Evolutionary conservation across 768 basidiomycete genomes (phyloP).

Genomic region (Trametes coccinea): DNA sequence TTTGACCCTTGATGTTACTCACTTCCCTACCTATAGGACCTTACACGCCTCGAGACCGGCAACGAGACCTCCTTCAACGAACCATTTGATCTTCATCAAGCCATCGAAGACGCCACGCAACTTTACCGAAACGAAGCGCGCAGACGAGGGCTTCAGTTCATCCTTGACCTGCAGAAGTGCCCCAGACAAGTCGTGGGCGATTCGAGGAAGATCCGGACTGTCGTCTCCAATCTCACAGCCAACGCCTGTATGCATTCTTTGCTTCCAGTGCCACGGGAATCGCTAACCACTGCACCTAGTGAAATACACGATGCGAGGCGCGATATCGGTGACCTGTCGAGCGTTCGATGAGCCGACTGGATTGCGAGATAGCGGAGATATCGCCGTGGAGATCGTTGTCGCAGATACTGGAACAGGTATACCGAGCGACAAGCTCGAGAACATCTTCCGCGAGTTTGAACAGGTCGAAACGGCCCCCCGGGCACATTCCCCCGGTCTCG

Average conservation of each 20-base stretch:
- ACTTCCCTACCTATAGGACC: slow-evolving; percentile 44
- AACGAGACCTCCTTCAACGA: slow-evolving; percentile 75
- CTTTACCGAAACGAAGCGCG: slow-evolving; percentile 68
- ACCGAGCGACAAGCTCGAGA: slow-evolving; percentile 60
- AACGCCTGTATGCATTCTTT: slow-evolving; percentile 57
- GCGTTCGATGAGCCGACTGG: slow-evolving; percentile 53
- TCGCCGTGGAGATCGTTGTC: slow-evolving; percentile 68
- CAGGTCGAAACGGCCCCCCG: slow-evolving; percentile 61
- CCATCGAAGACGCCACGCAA: slow-evolving; percentile 61
- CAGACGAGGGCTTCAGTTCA: slow-evolving; percentile 60
- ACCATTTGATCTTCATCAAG: slow-evolving; percentile 64
- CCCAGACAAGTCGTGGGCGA: slow-evolving; percentile 72
- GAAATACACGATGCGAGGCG: slow-evolving; percentile 68
- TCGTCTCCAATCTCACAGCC: slow-evolving; percentile 75
- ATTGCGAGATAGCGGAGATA: slow-evolving; percentile 44
- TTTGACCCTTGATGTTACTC: not conserved
- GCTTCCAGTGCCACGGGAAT: no score
- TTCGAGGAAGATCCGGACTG: slow-evolving; percentile 68
- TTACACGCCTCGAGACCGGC: slow-evolving; percentile 76
- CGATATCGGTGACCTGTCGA: slow-evolving; percentile 59
- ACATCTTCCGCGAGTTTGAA: slow-evolving; percentile 79
- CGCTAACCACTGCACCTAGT: slow-evolving; percentile 39
- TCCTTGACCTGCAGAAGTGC: slow-evolving; percentile 51
- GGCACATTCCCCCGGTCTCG: slow-evolving; percentile 45
- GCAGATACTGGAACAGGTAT: slow-evolving; percentile 78